These are phyloP conservation scores for Annulohypoxylon maeteangense DNA, from an alignment of 495 filamentous ascomycete species.

Conservation along the genomic window DNA sequence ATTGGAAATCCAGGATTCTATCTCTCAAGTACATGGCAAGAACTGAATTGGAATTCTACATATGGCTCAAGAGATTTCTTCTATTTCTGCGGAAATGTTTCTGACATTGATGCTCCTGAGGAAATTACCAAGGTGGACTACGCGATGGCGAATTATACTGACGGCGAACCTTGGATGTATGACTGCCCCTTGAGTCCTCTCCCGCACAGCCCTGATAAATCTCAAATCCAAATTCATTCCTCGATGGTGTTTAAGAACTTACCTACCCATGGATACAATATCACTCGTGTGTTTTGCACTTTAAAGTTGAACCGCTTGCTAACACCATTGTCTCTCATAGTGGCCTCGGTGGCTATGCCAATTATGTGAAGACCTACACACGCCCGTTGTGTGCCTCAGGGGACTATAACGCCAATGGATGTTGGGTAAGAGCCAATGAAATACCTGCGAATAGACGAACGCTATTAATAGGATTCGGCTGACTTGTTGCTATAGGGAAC, in stretches of 20 bases:
- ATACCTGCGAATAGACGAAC: background rate
- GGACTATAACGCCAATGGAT: conserved; percentile 54
- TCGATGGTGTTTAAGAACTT: too few species aligned
- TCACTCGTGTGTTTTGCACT: too few species aligned
- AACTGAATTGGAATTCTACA: conserved; percentile 56
- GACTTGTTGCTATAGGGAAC: conserved; percentile 31
- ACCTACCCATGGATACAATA: too few species aligned
- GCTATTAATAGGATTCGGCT: background rate
- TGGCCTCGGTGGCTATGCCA: conserved; percentile 57
- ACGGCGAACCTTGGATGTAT: conserved; percentile 59
- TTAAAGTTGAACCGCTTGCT: background rate
- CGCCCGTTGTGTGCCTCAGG: conserved; percentile 55
- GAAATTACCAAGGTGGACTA: conserved; percentile 56
- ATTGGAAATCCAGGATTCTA: conserved; percentile 61
- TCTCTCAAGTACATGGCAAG: conserved; percentile 61
- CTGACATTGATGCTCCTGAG: conserved; percentile 56
- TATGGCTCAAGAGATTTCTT: conserved; percentile 58
- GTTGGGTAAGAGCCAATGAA: conserved; percentile 46
- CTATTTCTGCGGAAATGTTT: conserved; percentile 61
- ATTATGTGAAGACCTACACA: conserved; percentile 57
- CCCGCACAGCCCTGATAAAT: too few species aligned
- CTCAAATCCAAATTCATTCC: too few species aligned
- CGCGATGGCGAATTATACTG: conserved; percentile 55
- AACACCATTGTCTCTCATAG: conserved; percentile 16
- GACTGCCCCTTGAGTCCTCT: background rate